Evolutionary conservation across 345 rosid genomes (phyloP), one percentile per base, ranked within the genome.

Genomic region (Hibiscus tridactylites): DNA sequence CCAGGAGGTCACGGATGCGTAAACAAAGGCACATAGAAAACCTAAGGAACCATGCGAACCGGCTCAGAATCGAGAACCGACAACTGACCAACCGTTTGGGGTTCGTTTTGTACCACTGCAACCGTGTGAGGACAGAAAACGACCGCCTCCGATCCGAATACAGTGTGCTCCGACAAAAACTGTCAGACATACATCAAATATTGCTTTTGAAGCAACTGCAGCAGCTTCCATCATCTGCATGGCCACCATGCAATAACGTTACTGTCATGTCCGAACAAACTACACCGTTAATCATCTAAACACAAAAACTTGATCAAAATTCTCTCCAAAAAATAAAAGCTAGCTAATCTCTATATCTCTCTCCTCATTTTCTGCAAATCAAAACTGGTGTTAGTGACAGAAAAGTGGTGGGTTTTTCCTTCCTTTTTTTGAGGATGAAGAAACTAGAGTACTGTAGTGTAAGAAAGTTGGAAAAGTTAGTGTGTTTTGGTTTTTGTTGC

Each of bases 1-100:
- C 98, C 9, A 81, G 89, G 85, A 80, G 96, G 74, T 91, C 97
- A 0, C 81, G 97, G 75, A 83, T 87, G 89, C 87, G 96, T 68
- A 90, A 90, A 67, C 94, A 90, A 74, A 87, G 71, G 83, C 94
- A 89, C 76, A 67, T 85, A 71, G 93, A 91, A 72, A 87, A 87
- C 81, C 71, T 93, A 75, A 80, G 89, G 81, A 85, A 82, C 74
- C 89, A 86, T 79, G 81, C 71, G 85, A 88, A 81, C 86, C 88
- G 80, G 76, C 83, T 93, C 19, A 81, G 80, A 76, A 17, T 79
- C 35, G 90, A 87, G 82, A 93, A 90, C 85, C 84, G 84, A 39
- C 94, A 91, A 62, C 76, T 93, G 31, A n/a, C 71, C 44, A 85
- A 79, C 85, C 90, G 94, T 75, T 77, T 93, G 72, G 82, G 79